phyloP scores from a whole-genome alignment of 1,139 yeast species.

The Debaryomyces subglobosus region DNA sequence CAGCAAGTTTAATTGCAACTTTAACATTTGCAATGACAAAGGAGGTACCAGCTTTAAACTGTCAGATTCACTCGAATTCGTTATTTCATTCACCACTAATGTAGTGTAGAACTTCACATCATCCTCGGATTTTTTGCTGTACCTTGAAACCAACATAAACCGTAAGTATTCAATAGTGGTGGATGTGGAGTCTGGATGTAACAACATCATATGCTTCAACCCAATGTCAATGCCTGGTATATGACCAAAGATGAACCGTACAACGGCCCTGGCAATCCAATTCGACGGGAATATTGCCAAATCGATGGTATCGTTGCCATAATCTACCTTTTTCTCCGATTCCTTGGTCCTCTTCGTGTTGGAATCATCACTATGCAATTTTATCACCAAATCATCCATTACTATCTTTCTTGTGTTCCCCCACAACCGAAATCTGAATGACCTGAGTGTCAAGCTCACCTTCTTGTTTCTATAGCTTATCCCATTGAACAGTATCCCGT shows the following conservation, averaged over 20 bases:
- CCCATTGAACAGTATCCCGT: constrained; percentile 44
- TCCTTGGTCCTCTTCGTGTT: background rate
- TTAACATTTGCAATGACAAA: constrained; percentile 22
- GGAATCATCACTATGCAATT: constrained; percentile 5
- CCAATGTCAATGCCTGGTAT: constrained; percentile 34
- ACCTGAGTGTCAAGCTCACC: constrained; percentile 21
- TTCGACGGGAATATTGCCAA: constrained; percentile 24
- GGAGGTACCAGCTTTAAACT: constrained; percentile 16
- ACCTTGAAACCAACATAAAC: constrained; percentile 24
- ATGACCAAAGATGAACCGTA: constrained; percentile 21
- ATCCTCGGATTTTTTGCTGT: constrained; percentile 21
- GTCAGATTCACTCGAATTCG: constrained; percentile 9
- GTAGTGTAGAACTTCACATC: constrained; percentile 25
- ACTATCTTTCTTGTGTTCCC: constrained; percentile 41
- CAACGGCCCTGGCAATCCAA: constrained; percentile 14
- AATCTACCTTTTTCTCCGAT: background rate
- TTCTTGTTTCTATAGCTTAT: constrained; percentile 23
- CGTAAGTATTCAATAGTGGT: constrained; percentile 27
- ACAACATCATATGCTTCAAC: constrained; percentile 24
- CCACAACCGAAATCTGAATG: constrained; percentile 43
- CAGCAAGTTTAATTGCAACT: constrained; percentile 26
- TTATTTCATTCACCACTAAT: constrained; percentile 18
- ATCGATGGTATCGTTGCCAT: background rate
- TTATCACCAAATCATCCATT: constrained; percentile 27
- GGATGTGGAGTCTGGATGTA: constrained; percentile 14